Evolutionary conservation across 2,329 filamentous ascomycete species (phyloP).

Genomic region (Metarhizium humberi): DNA sequence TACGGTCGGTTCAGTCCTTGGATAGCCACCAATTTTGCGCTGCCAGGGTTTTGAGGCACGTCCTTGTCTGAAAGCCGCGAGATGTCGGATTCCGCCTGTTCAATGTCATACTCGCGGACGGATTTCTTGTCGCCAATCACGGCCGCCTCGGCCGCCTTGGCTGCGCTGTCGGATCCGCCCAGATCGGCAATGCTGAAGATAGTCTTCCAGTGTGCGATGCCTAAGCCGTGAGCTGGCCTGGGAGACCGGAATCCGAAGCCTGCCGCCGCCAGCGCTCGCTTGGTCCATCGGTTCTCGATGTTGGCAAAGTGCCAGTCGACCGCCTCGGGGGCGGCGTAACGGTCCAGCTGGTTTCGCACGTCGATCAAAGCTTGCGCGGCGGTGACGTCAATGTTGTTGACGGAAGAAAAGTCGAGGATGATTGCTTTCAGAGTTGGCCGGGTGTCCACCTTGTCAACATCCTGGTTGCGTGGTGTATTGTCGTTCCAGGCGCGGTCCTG

Average conservation of each 20-base stretch:
- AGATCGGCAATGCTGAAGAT: conserved; percentile 92
- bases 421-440: conserved; percentile 45
- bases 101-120: conserved; percentile 16
- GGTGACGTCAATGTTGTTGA: conserved; percentile 48
- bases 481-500: conserved; percentile 51
- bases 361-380: conserved; percentile 45
- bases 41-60: conserved; percentile 17
- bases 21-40: conserved; percentile 25
- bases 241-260: conserved; percentile 39
- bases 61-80: conserved; percentile 18
- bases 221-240: conserved; percentile 11
- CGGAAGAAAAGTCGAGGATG: conserved; percentile 44
- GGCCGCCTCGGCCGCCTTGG: conserved; percentile 33
- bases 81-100: conserved; percentile 14
- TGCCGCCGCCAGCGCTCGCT: conserved; percentile 43
- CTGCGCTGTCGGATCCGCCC: conserved; percentile 58
- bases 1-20: conserved; percentile 40
- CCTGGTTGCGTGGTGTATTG: conserved; percentile 28
- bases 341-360: conserved; percentile 42
- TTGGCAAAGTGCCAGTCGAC: conserved; percentile 44
- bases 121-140: conserved; percentile 46
- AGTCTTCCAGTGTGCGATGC: conserved; percentile 46
- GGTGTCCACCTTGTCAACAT: conserved; percentile 20
- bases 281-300: conserved; percentile 45
- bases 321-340: conserved; percentile 34